Conservation (phyloP, 2,329 filamentous ascomycete genomes). For the Akanthomyces uredinophilus region DNA sequence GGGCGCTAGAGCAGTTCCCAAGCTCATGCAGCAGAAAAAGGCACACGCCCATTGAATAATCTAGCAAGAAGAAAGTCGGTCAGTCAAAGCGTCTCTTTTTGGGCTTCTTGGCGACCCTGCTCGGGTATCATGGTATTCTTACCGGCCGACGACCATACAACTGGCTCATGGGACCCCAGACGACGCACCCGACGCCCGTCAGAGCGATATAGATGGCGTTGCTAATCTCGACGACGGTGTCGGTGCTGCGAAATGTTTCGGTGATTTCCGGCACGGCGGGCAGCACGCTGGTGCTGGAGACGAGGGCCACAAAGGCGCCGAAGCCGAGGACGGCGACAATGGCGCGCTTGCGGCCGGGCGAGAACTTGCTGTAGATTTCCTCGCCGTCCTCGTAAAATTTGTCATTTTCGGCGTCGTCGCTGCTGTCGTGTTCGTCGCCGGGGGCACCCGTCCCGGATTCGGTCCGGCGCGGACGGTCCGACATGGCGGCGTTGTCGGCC, state of each 20-base stretch:
- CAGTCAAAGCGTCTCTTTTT: neutral
- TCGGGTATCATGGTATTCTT: conserved; percentile 22
- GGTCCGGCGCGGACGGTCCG: conserved; percentile 1
- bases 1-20: conserved; percentile 67
- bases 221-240: conserved; percentile 64
- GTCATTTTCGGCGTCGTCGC: conserved; percentile 11
- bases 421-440: conserved; percentile 7
- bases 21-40: conserved; percentile 63
- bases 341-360: conserved; percentile 54
- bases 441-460: neutral
- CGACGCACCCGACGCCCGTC: conserved; percentile 65
- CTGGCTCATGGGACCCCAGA: conserved; percentile 69
- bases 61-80: conserved; percentile 14
- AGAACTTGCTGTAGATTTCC: conserved; percentile 60
- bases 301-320: conserved; percentile 70
- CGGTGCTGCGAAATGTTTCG: conserved; percentile 56
- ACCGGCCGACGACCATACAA: conserved; percentile 56
- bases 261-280: conserved; percentile 72
- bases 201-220: conserved; percentile 72
- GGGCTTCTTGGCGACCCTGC: neutral
- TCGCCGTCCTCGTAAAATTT: conserved; percentile 34
- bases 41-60: conserved; percentile 49
- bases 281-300: conserved; percentile 68
- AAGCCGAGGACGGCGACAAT: conserved; percentile 68
- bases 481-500: conserved; percentile 8